phyloP scores from a whole-genome alignment of 2,329 filamentous ascomycete species.

The Nakataea oryzae region DNA sequence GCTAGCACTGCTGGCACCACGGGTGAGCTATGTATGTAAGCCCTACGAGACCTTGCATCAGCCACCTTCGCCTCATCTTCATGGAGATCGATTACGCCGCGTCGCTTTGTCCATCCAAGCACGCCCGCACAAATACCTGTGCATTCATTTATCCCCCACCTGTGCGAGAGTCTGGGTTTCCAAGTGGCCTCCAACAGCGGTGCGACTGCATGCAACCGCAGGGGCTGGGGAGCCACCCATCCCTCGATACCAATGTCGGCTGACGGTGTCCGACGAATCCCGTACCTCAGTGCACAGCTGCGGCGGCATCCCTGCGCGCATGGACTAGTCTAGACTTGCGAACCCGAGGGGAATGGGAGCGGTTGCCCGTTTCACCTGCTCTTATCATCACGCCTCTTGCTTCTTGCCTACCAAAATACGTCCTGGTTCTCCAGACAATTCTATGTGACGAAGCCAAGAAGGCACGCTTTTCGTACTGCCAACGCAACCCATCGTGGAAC shows the following conservation, averaged over 20 bases:
- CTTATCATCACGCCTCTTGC: background rate
- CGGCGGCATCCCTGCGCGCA: background rate
- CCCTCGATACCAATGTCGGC: no score
- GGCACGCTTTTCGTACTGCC: background rate
- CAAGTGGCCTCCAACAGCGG: no score
- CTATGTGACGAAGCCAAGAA: background rate
- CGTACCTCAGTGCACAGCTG: background rate
- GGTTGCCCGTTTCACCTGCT: background rate
- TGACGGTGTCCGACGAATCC: background rate
- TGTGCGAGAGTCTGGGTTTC: no score
- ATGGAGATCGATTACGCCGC: no score
- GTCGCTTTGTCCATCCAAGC: no score
- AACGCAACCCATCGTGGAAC: background rate
- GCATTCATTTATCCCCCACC: no score
- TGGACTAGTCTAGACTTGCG: background rate
- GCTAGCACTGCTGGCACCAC: no score
- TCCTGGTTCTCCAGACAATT: background rate
- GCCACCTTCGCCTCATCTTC: no score
- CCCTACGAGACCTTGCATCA: background rate
- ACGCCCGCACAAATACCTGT: no score
- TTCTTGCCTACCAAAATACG: no score
- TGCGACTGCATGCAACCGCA: no score
- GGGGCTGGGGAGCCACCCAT: no score
- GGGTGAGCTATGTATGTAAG: background rate
- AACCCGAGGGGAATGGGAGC: background rate